These are phyloP conservation scores for Aspergillus sp. DNA, from an alignment of 2,329 filamentous ascomycete genomes.

Conservation along the genomic window DNA sequence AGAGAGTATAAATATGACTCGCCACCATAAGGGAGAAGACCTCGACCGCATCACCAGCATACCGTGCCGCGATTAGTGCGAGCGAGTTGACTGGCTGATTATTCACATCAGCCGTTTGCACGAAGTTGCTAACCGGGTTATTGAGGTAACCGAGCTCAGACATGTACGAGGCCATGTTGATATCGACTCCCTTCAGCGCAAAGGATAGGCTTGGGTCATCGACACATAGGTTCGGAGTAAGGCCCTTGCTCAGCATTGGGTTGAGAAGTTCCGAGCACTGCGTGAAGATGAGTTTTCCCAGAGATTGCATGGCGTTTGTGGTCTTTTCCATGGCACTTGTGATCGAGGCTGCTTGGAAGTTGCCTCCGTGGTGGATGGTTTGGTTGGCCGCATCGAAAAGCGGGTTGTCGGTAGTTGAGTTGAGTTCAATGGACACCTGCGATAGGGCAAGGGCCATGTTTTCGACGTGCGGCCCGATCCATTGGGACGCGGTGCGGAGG, in stretches of 20 bases:
- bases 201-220: conserved; percentile 57
- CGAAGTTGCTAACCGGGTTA: conserved; percentile 61
- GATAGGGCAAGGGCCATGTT: conserved; percentile 58
- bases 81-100: conserved; percentile 68
- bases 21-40: conserved; percentile 57
- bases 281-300: conserved; percentile 64
- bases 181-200: conserved; percentile 64
- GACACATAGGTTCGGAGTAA: conserved; percentile 61
- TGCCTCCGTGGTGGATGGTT: conserved; percentile 60
- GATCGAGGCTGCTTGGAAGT: conserved; percentile 65
- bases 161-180: conserved; percentile 64
- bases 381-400: conserved; percentile 51
- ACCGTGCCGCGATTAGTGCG: conserved; percentile 59
- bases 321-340: conserved; percentile 67
- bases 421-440: conserved; percentile 62
- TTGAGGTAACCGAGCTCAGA: conserved; percentile 63
- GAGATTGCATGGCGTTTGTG: conserved; percentile 50
- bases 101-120: conserved; percentile 66
- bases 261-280: conserved; percentile 66
- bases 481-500: conserved; percentile 64
- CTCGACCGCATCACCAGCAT: conserved; percentile 57
- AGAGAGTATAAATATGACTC: conserved; percentile 54
- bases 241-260: conserved; percentile 57
- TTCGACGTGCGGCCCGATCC: conserved; percentile 67
- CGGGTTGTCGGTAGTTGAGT: conserved; percentile 68